Percentiles rank a stretch among this genome's conserved stretches.
phyloP scores from a whole-genome alignment of 495 filamentous ascomycete genomes.

The Hyaloscypha finlandica region DNA sequence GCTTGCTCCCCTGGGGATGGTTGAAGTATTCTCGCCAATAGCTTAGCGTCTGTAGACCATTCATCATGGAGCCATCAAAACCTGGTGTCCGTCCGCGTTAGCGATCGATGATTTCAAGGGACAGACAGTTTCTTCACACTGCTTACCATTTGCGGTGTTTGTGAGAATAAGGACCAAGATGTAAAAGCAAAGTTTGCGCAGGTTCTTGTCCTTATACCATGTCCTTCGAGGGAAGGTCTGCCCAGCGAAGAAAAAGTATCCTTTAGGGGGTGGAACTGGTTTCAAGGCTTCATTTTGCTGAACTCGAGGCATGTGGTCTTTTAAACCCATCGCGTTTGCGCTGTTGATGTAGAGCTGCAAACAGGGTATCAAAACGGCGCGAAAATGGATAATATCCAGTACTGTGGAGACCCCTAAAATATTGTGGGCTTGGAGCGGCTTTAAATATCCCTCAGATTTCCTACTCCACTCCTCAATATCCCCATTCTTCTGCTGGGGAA shows the following conservation, averaged over 20 bases:
- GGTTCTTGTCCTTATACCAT: constrained; percentile 35
- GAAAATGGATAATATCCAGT: too few relatives aligned
- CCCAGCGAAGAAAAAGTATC: constrained; percentile 35
- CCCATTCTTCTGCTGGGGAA: too few relatives aligned
- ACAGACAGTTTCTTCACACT: constrained; percentile 18
- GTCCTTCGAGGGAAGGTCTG: constrained; percentile 30
- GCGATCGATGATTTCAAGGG: constrained; percentile 32
- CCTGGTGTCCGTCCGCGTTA: too few relatives aligned
- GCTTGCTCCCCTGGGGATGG: constrained; percentile 4
- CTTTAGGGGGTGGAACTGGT: constrained; percentile 22
- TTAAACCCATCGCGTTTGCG: too few relatives aligned
- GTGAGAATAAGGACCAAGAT: constrained; percentile 10
- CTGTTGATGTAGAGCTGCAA: too few relatives aligned
- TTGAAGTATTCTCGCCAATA: constrained; percentile 14
- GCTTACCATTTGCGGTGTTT: constrained; percentile 15
- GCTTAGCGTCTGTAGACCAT: background rate
- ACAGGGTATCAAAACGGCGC: too few relatives aligned
- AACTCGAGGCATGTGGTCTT: too few relatives aligned
- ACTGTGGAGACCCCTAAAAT: too few relatives aligned
- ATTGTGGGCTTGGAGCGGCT: too few relatives aligned
- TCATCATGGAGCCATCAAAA: constrained; percentile 32
- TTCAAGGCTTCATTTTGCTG: too few relatives aligned
- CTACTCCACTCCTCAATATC: too few relatives aligned
- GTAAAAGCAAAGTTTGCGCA: constrained; percentile 30
- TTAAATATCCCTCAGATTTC: too few relatives aligned